A percentile compares a stretch with the other conserved stretches of the same genome.
Evolutionary conservation across 1,139 yeast species (phyloP).

Genomic region (Candida gigantensis): DNA sequence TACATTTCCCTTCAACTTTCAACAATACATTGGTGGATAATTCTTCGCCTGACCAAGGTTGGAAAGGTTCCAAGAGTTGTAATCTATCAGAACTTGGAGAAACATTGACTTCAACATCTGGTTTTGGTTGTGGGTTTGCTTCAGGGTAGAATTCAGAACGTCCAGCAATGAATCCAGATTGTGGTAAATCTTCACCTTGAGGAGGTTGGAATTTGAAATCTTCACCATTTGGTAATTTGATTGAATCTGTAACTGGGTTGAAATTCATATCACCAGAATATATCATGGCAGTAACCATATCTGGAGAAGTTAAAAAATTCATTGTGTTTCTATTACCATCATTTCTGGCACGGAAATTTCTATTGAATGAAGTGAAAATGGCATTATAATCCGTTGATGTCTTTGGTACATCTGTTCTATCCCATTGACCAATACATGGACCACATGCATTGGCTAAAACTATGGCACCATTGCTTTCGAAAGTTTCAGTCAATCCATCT

Average conservation of each 20-base stretch:
- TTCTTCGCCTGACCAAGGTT: constrained; percentile 84
- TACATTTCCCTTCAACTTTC: constrained; percentile 96
- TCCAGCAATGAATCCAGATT: constrained; percentile 77
- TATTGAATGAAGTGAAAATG: constrained; percentile 97
- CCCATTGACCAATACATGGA: constrained; percentile 99
- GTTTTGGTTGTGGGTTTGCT: constrained; percentile 69
- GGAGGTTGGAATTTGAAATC: constrained; percentile 77
- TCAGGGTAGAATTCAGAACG: constrained; percentile 84
- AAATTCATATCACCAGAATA: constrained; percentile 97
- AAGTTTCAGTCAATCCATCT: constrained; percentile 90
- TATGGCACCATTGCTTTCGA: constrained; percentile 90
- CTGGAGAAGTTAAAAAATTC: constrained; percentile 98
- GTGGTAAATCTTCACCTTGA: constrained; percentile 82
- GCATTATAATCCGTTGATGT: constrained; percentile 92
- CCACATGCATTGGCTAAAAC: constrained; percentile 99
- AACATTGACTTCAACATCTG: constrained; percentile 68
- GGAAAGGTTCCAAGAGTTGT: constrained; percentile 86
- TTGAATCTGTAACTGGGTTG: constrained; percentile 94
- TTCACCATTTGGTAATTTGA: constrained; percentile 64
- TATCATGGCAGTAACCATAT: constrained; percentile 95
- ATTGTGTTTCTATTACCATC: constrained; percentile 99
- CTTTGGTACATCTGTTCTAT: constrained; percentile 94
- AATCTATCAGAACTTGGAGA: constrained; percentile 73
- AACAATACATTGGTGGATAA: constrained; percentile 71
- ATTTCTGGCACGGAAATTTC: constrained; percentile 98